Conservation (phyloP, 352 stramenopile species). For the Phytophthora fragariaefolia region DNA sequence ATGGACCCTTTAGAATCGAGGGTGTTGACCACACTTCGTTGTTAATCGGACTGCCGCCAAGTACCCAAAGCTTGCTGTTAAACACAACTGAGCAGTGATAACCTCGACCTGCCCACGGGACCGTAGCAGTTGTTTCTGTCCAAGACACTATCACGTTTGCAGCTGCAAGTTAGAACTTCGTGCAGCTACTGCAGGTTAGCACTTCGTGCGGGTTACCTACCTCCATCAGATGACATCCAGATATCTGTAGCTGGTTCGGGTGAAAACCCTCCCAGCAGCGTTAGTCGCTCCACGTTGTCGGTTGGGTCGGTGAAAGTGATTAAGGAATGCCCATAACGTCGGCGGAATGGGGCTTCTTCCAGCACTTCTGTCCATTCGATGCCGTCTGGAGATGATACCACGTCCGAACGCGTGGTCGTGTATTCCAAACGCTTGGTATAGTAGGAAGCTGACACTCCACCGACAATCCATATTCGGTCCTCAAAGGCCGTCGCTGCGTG, state of each 20-base stretch:
- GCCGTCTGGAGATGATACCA: conserved; percentile 67
- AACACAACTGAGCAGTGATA: conserved; percentile 82
- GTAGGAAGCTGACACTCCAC: conserved; percentile 75
- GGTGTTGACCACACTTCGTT: conserved; percentile 82
- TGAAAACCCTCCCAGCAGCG: conserved; percentile 77
- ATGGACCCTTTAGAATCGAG: conserved; percentile 61
- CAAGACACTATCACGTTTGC: conserved; percentile 43
- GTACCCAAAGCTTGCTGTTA: conserved; percentile 60
- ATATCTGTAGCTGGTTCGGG: conserved; percentile 78
- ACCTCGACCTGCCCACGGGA: conserved; percentile 65
- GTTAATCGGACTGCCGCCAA: conserved; percentile 82
- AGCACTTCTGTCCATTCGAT: conserved; percentile 65
- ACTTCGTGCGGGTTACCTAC: too few relatives aligned
- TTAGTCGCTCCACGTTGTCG: conserved; percentile 59
- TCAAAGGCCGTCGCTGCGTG: conserved; percentile 69
- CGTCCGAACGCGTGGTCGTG: conserved; percentile 70
- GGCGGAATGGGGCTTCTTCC: conserved; percentile 76
- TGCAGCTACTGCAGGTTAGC: too few relatives aligned
- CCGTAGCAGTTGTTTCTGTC: conserved; percentile 37
- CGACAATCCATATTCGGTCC: conserved; percentile 74
- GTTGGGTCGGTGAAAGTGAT: conserved; percentile 61
- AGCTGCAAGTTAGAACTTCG: too few relatives aligned
- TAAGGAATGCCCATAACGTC: conserved; percentile 78
- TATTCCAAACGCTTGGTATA: conserved; percentile 78
- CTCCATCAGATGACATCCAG: conserved; percentile 71